Evolutionary conservation across 192 early-diverging fungal species (phyloP).

Genomic region (Coemansia sp.): DNA sequence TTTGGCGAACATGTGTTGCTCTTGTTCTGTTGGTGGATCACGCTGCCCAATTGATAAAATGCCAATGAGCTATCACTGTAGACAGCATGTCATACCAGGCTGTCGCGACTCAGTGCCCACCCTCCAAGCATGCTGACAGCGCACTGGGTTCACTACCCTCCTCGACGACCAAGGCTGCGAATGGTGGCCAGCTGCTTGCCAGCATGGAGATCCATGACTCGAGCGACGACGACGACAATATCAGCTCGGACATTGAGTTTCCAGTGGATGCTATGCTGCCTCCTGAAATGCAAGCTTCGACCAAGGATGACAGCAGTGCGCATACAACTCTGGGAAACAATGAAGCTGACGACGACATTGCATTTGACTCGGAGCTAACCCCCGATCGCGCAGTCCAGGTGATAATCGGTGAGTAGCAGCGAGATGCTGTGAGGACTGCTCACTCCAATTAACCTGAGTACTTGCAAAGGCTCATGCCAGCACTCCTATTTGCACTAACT

Average conservation of each 20-base stretch:
- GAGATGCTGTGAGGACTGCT: not conserved
- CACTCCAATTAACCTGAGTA: not conserved
- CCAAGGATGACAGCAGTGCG: not conserved
- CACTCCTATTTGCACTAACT: not conserved
- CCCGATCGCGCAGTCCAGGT: slow-evolving; percentile 11
- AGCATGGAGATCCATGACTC: slow-evolving; percentile 29
- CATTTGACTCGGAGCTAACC: slow-evolving; percentile 24
- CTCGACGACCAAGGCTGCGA: not conserved
- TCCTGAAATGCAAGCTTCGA: not conserved
- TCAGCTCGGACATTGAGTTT: slow-evolving; percentile 14
- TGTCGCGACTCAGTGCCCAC: not conserved
- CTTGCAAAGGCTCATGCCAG: not conserved
- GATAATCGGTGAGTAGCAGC: slow-evolving; percentile 15
- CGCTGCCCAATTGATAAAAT: not conserved
- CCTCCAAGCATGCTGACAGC: not conserved
- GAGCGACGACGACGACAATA: slow-evolving; percentile 19
- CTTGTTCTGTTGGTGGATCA: not conserved
- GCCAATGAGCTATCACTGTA: not conserved
- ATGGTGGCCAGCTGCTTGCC: not conserved
- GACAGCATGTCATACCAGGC: not conserved
- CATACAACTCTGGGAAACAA: not conserved
- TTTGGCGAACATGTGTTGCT: not conserved
- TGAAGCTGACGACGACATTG: not conserved
- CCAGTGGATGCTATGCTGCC: slow-evolving; percentile 16
- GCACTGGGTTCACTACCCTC: not conserved